Evolutionary conservation across 1,139 yeast species (phyloP).

Genomic region (Scheffersomyces cryptocercus): DNA sequence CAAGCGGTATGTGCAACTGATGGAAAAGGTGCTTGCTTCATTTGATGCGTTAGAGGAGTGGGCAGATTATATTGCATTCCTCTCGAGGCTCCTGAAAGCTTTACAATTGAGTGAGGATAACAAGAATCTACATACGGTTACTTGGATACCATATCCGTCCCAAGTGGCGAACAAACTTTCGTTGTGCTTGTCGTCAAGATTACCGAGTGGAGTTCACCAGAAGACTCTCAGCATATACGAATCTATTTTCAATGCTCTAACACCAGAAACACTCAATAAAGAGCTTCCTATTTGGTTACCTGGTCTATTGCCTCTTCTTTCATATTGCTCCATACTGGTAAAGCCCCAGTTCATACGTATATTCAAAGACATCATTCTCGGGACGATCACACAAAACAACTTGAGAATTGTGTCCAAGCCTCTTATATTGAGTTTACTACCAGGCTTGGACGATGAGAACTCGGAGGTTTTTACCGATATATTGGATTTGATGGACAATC

Average conservation of each 20-base stretch:
- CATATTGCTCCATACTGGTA: constrained; percentile 85
- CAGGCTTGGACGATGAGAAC: constrained; percentile 91
- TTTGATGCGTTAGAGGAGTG: constrained; percentile 91
- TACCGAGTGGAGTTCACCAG: constrained; percentile 96
- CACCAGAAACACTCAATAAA: constrained; percentile 49
- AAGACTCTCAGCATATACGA: constrained; percentile 80
- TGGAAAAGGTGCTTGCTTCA: constrained; percentile 73
- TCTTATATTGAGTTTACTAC: constrained; percentile 68
- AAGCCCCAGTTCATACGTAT: constrained; percentile 72
- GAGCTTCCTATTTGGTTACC: constrained; percentile 79
- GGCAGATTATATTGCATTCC: constrained; percentile 97
- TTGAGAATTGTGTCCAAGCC: constrained; percentile 65
- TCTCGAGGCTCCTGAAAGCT: constrained; percentile 75
- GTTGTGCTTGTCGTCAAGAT: constrained; percentile 69
- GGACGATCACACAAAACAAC: constrained; percentile 46
- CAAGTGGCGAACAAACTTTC: constrained; percentile 53
- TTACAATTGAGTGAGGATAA: constrained; percentile 38
- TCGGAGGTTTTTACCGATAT: constrained; percentile 75
- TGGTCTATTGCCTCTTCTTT: constrained; percentile 80
- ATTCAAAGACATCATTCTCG: constrained; percentile 54
- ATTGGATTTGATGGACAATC: constrained; percentile 57
- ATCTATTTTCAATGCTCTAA: constrained; percentile 63
- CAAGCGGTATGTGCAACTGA: constrained; percentile 62
- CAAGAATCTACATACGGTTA: constrained; percentile 35
- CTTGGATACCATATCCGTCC: constrained; percentile 41